These are phyloP conservation scores for Elongisporangium anandrum DNA, from an alignment of 352 stramenopile species.

Conservation along the genomic window DNA sequence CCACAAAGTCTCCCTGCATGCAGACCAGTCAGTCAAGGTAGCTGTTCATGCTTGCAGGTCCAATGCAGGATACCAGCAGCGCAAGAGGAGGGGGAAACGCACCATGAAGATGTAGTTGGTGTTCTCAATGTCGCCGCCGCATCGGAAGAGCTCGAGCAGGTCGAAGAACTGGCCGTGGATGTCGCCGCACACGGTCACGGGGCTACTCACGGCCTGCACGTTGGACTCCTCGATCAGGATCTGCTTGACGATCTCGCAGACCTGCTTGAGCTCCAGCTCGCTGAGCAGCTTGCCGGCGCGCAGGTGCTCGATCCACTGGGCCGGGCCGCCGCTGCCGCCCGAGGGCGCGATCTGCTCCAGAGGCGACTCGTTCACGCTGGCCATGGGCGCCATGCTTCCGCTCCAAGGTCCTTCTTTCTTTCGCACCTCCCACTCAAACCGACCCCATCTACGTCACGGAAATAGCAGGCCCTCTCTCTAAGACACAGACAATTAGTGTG, in stretches of 20 bases:
- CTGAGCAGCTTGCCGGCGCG: slow-evolving; percentile 72
- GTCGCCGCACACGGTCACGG: slow-evolving; percentile 87
- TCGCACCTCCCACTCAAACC: not conserved
- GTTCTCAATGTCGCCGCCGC: slow-evolving; percentile 73
- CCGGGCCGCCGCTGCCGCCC: slow-evolving; percentile 56
- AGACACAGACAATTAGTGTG: not conserved
- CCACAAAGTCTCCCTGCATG: slow-evolving; percentile 83
- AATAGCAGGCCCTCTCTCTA: not conserved
- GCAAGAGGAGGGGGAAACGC: slow-evolving; percentile 1
- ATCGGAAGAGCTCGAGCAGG: slow-evolving; percentile 84
- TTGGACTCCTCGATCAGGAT: slow-evolving; percentile 91
- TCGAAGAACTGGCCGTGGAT: slow-evolving; percentile 91
- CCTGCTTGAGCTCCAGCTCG: slow-evolving; percentile 86
- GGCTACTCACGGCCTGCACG: slow-evolving; percentile 86
- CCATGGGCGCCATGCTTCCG: slow-evolving; percentile 21
- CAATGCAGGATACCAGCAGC: not conserved
- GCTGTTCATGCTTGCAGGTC: slow-evolving; percentile 2
- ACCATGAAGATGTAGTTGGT: slow-evolving; percentile 93
- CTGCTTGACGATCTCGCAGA: slow-evolving; percentile 89
- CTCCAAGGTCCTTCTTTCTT: slow-evolving; percentile 8
- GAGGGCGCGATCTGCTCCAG: slow-evolving; percentile 46
- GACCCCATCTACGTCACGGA: not conserved
- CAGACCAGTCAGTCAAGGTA: not conserved
- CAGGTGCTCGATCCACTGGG: slow-evolving; percentile 85
- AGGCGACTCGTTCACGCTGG: slow-evolving; percentile 59